These are phyloP conservation scores for Trypanosoma mega DNA, from an alignment of 208 protist species.

Conservation along the genomic window DNA sequence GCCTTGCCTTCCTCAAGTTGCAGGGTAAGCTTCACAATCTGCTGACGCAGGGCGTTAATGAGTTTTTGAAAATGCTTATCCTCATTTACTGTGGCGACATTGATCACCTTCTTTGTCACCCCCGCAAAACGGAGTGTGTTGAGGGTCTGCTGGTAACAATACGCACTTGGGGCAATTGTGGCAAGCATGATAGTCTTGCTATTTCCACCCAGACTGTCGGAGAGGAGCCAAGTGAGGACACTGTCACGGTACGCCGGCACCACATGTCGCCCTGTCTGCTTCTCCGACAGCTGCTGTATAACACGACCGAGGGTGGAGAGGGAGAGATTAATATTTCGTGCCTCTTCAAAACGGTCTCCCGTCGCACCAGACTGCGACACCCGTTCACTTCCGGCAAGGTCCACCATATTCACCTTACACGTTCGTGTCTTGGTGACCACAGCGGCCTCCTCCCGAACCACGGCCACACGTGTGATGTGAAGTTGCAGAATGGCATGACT, in stretches of 20 bases:
- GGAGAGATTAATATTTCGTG: conserved; percentile 96
- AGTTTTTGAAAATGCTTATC: conserved; percentile 79
- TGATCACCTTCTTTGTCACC: conserved; percentile 82
- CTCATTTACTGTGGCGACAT: conserved; percentile 84
- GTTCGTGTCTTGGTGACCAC: conserved; percentile 63
- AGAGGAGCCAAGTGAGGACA: conserved; percentile 88
- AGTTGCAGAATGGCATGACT: conserved; percentile 97
- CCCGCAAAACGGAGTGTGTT: conserved; percentile 88
- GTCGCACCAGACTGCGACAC: conserved; percentile 85
- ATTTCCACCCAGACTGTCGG: conserved; percentile 84
- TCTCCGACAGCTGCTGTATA: conserved; percentile 85
- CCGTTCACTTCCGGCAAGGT: conserved; percentile 97
- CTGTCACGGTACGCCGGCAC: conserved; percentile 86
- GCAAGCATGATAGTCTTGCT: conserved; percentile 90
- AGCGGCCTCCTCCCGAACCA: conserved; percentile 35
- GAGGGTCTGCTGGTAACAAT: conserved; percentile 84
- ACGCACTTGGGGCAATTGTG: conserved; percentile 74
- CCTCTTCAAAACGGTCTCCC: conserved; percentile 93
- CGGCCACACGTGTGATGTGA: conserved; percentile 70
- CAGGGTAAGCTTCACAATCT: conserved; percentile 78
- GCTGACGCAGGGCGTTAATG: conserved; percentile 64
- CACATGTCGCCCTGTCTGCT: conserved; percentile 55
- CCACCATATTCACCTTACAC: conserved; percentile 94
- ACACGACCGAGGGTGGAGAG: conserved; percentile 92
- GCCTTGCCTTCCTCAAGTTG: conserved; percentile 74